Evolutionary conservation across 116 monocot species (phyloP), one percentile per base, ranked within the genome.

Genomic region (Papilionanthe hybrid): DNA sequence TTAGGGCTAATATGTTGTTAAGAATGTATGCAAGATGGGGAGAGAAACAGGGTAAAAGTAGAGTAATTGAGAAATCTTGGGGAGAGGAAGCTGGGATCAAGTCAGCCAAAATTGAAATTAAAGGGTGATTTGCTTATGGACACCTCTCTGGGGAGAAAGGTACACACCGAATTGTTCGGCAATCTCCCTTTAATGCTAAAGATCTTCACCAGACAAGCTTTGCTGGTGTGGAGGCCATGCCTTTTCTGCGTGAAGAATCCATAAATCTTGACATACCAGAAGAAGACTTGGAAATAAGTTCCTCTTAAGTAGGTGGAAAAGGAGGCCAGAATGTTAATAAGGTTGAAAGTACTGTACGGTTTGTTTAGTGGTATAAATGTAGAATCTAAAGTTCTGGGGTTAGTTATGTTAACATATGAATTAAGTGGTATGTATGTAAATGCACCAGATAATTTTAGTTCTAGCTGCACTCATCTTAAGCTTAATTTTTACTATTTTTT

Each of bases 271-370:
- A n/a, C n/a, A n/a, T n/a, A n/a, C n/a, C n/a, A n/a, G n/a, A n/a
- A n/a, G n/a, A n/a, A n/a, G n/a, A n/a, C n/a, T n/a, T n/a, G n/a
- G n/a, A n/a, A n/a, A n/a, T n/a, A n/a, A n/a, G n/a, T n/a, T 89
- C 19, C 81, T 83, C 91, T 22, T 86, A 92, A 84, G 97, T 92
- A 53, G 97, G 97, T 2, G 97, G 97, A 8, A 97, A 91, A 74
- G 94, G 97, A 27, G 97, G 97, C 45, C 97, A 94, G 82, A 97
- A 97, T 86, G 97, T 97, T 55, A 97, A 97, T 87, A 97, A 97
- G 85, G 96, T 97, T 23, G 94, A 98, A 87, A 94, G 90, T 9
- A 94, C 97, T 60, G 97, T 98, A 65, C 88, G 97, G 2, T 92
- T 98, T 17, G 87, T 98, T 74, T 92, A 94, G n/a, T n/a, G n/a